Conservation (phyloP, 805 yeast genomes). For the Metschnikowia cubensis region DNA sequence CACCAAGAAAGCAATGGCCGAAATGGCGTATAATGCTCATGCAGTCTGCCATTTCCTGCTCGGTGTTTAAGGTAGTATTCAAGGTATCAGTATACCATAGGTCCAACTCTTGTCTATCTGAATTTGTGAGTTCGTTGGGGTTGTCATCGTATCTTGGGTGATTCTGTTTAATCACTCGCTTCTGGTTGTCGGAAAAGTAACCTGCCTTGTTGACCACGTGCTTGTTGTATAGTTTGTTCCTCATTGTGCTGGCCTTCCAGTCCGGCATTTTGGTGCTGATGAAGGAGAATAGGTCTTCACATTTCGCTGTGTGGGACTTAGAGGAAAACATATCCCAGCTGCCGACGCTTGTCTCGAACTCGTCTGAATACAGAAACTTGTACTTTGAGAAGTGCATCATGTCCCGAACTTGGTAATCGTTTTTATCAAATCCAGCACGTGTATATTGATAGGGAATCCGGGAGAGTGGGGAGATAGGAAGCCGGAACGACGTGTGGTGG, state of each 20-base stretch:
- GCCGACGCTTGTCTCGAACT: constrained; percentile 6
- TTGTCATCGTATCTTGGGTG: neutral
- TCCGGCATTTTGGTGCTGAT: constrained; percentile 11
- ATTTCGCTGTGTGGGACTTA: constrained; percentile 8
- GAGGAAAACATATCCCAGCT: constrained; percentile 13
- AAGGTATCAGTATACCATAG: constrained; percentile 1
- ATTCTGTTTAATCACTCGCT: constrained; percentile 2
- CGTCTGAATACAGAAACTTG: constrained; percentile 10
- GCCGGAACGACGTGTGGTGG: neutral
- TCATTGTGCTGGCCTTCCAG: constrained; percentile 10
- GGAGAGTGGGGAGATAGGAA: neutral
- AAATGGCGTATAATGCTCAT: constrained; percentile 15
- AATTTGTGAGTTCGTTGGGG: constrained; percentile 5
- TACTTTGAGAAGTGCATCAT: constrained; percentile 13
- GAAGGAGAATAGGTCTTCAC: constrained; percentile 10
- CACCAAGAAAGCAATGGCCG: constrained; percentile 15
- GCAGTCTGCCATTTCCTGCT: constrained; percentile 17
- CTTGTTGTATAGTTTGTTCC: constrained; percentile 10
- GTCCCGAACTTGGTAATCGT: constrained; percentile 8
- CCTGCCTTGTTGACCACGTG: constrained; percentile 8
- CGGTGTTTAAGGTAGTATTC: constrained; percentile 4
- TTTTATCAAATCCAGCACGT: constrained; percentile 2
- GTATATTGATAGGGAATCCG: constrained; percentile 1
- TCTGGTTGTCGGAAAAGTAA: constrained; percentile 4
- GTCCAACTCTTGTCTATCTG: constrained; percentile 3